These are phyloP conservation scores for Rhizopogon rudus DNA, from an alignment of 768 basidiomycete genomes.

Conservation along the genomic window DNA sequence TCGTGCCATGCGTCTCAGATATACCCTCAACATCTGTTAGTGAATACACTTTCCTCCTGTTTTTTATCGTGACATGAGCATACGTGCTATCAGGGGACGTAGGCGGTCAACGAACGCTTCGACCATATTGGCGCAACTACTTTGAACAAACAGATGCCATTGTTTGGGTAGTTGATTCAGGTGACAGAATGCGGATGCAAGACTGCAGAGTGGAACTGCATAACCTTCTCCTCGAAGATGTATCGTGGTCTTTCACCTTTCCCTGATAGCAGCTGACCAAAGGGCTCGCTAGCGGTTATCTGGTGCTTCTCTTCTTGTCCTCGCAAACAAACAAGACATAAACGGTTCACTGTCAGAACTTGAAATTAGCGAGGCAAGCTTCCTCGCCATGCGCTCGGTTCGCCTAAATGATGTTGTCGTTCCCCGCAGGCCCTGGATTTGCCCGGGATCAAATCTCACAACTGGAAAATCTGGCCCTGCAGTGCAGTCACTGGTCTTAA, in stretches of 20 bases:
- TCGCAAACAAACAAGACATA: conserved; percentile 98
- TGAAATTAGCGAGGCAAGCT: conserved; percentile 80
- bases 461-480: conserved; percentile 88
- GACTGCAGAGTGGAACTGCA: conserved; percentile 90
- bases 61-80: conserved; percentile 49
- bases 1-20: conserved; percentile 22
- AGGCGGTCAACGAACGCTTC: conserved; percentile 90
- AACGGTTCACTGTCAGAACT: conserved; percentile 74
- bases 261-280: neutral
- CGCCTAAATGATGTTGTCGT: neutral
- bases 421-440: conserved; percentile 70
- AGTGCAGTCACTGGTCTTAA: conserved; percentile 90
- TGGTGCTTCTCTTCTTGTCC: conserved; percentile 92
- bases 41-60: conserved; percentile 3
- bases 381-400: conserved; percentile 1
- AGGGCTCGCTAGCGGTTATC: conserved; percentile 62
- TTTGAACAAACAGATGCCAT: conserved; percentile 98
- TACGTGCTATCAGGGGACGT: conserved; percentile 91
- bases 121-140: conserved; percentile 99
- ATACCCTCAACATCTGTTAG: conserved; percentile 40
- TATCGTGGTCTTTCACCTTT: conserved; percentile 33
- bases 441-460: conserved; percentile 75
- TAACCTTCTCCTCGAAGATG: conserved; percentile 86
- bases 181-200: conserved; percentile 82
- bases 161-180: conserved; percentile 98